These are phyloP conservation scores for Fusarium hainanense DNA, from an alignment of 2,329 filamentous ascomycete genomes.

Conservation along the genomic window DNA sequence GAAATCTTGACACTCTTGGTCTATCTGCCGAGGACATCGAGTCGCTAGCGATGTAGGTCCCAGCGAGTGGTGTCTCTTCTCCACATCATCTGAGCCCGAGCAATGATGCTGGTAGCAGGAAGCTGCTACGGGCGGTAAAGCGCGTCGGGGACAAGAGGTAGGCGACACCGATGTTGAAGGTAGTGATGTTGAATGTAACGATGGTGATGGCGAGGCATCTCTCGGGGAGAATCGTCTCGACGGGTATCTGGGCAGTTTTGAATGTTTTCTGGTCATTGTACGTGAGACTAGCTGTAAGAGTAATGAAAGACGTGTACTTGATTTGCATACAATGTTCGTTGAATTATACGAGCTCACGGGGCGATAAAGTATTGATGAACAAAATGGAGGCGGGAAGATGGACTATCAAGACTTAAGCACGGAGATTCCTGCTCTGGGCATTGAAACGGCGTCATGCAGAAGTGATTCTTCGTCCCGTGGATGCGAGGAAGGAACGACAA, in stretches of 20 bases:
- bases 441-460: too few relatives aligned
- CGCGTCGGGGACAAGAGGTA: background rate
- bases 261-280: background rate
- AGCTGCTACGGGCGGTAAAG: background rate
- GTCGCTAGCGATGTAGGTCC: background rate
- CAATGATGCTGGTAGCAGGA: too few relatives aligned
- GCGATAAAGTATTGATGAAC: background rate
- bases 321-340: background rate
- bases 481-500: background rate
- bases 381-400: background rate
- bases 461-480: background rate
- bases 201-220: background rate
- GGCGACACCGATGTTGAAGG: background rate
- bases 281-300: background rate
- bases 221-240: background rate
- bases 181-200: too few relatives aligned
- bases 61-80: background rate
- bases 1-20: accelerated
- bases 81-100: background rate
- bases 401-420: background rate
- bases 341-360: background rate
- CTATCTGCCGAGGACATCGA: background rate
- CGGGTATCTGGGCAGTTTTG: background rate
- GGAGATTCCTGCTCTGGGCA: background rate
- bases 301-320: background rate